These are phyloP conservation scores for Thelephora ganbajun DNA, from an alignment of 768 basidiomycete genomes.

Conservation along the genomic window DNA sequence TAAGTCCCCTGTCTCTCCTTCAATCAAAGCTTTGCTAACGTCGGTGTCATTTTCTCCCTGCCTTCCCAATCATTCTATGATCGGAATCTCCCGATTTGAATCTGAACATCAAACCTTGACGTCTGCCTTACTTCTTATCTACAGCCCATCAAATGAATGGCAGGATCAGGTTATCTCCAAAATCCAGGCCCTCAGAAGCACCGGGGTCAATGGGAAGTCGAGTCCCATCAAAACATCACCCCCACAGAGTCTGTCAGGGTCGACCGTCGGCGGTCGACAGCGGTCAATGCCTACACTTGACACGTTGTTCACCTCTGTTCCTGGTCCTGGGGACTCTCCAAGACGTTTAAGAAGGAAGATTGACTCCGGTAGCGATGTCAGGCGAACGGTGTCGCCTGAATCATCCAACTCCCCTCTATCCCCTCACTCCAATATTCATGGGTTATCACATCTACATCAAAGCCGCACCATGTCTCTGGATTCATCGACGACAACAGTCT, in stretches of 20 bases:
- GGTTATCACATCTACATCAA: too few species aligned
- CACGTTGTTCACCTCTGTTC: too few species aligned
- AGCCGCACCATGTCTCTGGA: conserved; percentile 3
- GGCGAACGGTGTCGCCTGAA: neutral
- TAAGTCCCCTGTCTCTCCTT: neutral
- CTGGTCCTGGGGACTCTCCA: neutral
- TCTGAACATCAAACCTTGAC: conserved; percentile 44
- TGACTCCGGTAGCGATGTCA: neutral
- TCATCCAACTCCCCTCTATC: neutral
- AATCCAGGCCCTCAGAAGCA: neutral
- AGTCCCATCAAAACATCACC: too few species aligned
- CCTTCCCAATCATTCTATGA: neutral
- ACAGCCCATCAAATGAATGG: conserved; percentile 73
- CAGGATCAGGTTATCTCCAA: conserved; percentile 45
- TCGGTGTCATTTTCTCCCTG: too few species aligned
- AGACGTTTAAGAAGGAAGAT: neutral
- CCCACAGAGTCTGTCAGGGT: too few species aligned
- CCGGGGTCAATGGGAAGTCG: too few species aligned
- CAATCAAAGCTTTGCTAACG: neutral
- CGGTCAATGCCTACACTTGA: too few species aligned
- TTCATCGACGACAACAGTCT: conserved; percentile 5
- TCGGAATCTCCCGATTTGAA: conserved; percentile 12
- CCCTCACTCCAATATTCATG: neutral
- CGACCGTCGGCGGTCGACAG: too few species aligned
- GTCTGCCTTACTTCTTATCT: conserved; percentile 4